Evolutionary conservation across 768 basidiomycete genomes (phyloP).

Genomic region (Sporobolomyces pararoseus): DNA sequence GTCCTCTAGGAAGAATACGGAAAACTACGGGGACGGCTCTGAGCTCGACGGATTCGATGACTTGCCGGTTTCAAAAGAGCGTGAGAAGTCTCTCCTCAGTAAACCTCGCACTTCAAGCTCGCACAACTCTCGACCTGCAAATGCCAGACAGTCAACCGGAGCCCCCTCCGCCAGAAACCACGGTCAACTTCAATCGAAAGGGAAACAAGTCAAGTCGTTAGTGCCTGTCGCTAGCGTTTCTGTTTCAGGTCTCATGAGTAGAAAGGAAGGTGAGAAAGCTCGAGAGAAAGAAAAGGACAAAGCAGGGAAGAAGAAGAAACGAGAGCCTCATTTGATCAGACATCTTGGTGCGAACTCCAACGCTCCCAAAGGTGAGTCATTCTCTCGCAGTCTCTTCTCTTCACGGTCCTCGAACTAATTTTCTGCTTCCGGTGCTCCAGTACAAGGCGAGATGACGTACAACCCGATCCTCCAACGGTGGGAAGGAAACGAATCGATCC

Average conservation of each 20-base stretch:
- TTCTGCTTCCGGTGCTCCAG: slow-evolving; percentile 52
- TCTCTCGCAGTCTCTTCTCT: not conserved
- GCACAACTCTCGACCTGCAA: too few species aligned
- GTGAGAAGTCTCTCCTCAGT: slow-evolving; percentile 33
- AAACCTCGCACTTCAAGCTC: not conserved
- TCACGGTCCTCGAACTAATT: not conserved
- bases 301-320: slow-evolving; percentile 43
- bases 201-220: slow-evolving; percentile 7
- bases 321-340: slow-evolving; percentile 83
- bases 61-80: slow-evolving; percentile 48
- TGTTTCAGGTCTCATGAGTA: not conserved
- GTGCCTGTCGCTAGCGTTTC: not conserved
- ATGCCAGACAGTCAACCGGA: too few species aligned
- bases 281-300: not conserved
- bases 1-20: not conserved
- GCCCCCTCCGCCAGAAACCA: too few species aligned
- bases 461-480: slow-evolving; percentile 83
- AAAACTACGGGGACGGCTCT: slow-evolving; percentile 51
- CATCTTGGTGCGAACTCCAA: slow-evolving; percentile 59
- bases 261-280: slow-evolving; percentile 3
- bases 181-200: too few species aligned
- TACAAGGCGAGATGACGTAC: slow-evolving; percentile 95
- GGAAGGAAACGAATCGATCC: slow-evolving; percentile 93
- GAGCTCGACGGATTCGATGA: slow-evolving; percentile 54
- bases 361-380: slow-evolving; percentile 65